Evolutionary conservation across 306 rosid genomes (phyloP).

Genomic region (Ormosia semicastrata): DNA sequence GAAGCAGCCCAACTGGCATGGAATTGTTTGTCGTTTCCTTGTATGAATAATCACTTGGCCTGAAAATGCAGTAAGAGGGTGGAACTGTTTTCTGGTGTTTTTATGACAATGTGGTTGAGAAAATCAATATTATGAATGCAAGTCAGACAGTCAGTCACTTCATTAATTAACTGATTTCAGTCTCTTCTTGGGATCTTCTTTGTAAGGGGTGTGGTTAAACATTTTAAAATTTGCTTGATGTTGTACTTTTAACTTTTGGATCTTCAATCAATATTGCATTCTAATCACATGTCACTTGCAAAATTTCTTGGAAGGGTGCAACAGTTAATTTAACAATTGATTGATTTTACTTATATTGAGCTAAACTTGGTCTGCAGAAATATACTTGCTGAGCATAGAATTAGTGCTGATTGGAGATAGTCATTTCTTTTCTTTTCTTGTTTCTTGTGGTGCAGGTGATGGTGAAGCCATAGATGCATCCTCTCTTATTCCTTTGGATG

Average conservation of each 20-base stretch:
- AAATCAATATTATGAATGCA: neutral
- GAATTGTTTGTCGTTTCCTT: neutral
- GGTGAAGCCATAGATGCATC: slow-evolving; percentile 65
- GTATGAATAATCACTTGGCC: neutral
- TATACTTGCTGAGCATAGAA: neutral
- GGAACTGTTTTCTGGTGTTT: neutral
- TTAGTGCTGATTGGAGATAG: slow-evolving; percentile 8
- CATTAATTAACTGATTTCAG: neutral
- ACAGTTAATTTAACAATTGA: neutral
- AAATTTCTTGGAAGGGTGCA: neutral
- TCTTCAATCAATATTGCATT: neutral
- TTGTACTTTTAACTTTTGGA: neutral
- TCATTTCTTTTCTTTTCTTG: neutral
- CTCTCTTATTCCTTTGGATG: slow-evolving; percentile 91
- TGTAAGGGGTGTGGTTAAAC: neutral
- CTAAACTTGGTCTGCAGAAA: neutral
- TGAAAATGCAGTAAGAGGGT: neutral
- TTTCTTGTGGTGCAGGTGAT: slow-evolving; percentile 56
- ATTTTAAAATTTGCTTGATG: neutral
- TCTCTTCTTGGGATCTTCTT: neutral
- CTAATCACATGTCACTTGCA: neutral
- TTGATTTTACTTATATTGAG: neutral
- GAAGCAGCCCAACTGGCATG: neutral
- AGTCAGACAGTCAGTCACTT: neutral
- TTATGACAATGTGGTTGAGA: neutral